Conservation (phyloP, 805 yeast genomes). For the Starmerella apis region DNA sequence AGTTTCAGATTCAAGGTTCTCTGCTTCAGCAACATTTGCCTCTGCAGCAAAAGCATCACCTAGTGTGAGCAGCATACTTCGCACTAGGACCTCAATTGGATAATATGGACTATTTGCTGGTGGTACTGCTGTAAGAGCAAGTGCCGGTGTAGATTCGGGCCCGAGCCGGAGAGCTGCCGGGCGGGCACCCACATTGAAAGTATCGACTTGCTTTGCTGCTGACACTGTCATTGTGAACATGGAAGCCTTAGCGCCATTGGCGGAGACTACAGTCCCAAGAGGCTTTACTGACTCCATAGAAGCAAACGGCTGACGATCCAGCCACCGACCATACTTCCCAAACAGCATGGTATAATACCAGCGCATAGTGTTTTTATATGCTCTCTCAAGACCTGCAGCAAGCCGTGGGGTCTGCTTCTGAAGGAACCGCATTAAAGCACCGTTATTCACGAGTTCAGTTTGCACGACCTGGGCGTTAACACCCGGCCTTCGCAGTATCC, state of each 20-base stretch:
- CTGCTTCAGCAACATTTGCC: constrained; percentile 3
- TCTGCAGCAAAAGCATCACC: constrained; percentile 20
- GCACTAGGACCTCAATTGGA: constrained; percentile 19
- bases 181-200: constrained; percentile 24
- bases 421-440: constrained; percentile 52
- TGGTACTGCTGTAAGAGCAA: constrained; percentile 18
- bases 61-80: constrained; percentile 19
- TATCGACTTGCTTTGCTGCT: constrained; percentile 11
- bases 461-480: constrained; percentile 69
- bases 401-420: constrained; percentile 45
- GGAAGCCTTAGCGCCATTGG: background rate
- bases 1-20: background rate
- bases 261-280: constrained; percentile 13
- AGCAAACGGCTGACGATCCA: constrained; percentile 21
- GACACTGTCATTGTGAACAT: constrained; percentile 6
- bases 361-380: constrained; percentile 77
- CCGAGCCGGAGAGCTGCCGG: constrained; percentile 19
- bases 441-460: constrained; percentile 49
- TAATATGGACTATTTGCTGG: constrained; percentile 12
- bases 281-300: constrained; percentile 7
- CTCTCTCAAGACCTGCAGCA: constrained; percentile 63
- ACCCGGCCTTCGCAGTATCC: constrained; percentile 53
- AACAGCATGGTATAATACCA: constrained; percentile 86
- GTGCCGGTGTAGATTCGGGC: constrained; percentile 9
- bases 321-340: constrained; percentile 32